These are phyloP conservation scores for Thymus mandschuricus DNA, from an alignment of 257 asterid species.

Conservation along the genomic window DNA sequence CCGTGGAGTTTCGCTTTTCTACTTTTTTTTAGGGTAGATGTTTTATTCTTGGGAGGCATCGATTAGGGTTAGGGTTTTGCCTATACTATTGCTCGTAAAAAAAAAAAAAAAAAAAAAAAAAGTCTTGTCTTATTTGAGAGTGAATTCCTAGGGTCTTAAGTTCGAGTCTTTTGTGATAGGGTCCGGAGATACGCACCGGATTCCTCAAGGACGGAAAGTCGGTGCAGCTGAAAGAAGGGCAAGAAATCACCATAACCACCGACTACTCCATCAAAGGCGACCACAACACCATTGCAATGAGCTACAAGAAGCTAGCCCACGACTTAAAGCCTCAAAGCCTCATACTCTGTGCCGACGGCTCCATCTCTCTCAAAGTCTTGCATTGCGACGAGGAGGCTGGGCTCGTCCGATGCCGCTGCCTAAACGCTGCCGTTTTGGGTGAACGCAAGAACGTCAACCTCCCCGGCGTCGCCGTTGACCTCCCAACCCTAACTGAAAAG, in stretches of 20 bases:
- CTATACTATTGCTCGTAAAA: no score
- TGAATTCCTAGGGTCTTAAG: neutral
- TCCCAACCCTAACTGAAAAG: conserved; percentile 84
- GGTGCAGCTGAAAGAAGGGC: conserved; percentile 75
- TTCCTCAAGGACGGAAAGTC: conserved; percentile 74
- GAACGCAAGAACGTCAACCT: conserved; percentile 86
- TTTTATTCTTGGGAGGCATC: no score
- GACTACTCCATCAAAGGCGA: conserved; percentile 84
- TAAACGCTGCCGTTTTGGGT: conserved; percentile 75
- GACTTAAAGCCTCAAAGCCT: conserved; percentile 75
- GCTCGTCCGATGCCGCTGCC: conserved; percentile 73
- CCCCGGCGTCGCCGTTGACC: conserved; percentile 91
- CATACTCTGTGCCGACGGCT: conserved; percentile 83
- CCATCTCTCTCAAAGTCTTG: conserved; percentile 70
- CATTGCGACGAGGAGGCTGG: conserved; percentile 65
- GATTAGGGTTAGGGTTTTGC: no score
- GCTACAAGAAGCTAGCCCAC: conserved; percentile 68
- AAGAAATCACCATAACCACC: conserved; percentile 67
- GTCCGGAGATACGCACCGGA: conserved; percentile 91
- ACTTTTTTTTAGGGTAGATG: no score
- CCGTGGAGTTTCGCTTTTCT: no score
- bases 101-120: no score
- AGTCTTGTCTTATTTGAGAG: no score
- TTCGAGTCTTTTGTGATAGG: conserved; percentile 37
- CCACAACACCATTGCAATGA: conserved; percentile 62